A percentile compares a stretch with the other conserved stretches of the same genome.
These are phyloP conservation scores for Erodium trifolium DNA, from an alignment of 441 rosid genomes.

Conservation along the genomic window DNA sequence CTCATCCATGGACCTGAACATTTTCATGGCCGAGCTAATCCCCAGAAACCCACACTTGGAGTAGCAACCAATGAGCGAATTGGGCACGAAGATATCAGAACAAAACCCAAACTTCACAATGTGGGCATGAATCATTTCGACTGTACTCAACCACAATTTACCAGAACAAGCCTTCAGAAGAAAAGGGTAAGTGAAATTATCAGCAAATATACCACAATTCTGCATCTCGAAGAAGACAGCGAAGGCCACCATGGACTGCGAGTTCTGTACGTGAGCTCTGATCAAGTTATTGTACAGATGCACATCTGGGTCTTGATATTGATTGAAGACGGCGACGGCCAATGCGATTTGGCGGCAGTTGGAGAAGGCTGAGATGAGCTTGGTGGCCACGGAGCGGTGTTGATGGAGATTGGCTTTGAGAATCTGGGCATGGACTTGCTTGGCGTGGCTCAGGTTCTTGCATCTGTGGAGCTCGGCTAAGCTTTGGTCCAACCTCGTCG, in stretches of 20 bases:
- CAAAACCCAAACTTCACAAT: constrained; percentile 47
- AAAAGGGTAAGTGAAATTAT: constrained; percentile 51
- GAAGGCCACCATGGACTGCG: constrained; percentile 34
- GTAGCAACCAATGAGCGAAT: constrained; percentile 51
- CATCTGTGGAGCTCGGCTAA: constrained; percentile 62
- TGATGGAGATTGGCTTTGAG: constrained; percentile 35
- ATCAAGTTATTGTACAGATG: constrained; percentile 44
- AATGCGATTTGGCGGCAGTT: constrained; percentile 36
- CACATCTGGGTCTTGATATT: constrained; percentile 32
- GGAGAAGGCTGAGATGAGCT: constrained; percentile 49
- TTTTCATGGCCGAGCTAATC: constrained; percentile 35
- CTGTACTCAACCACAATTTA: constrained; percentile 36
- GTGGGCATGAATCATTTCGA: constrained; percentile 55
- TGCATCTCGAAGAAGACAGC: constrained; percentile 42
- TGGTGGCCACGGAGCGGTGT: constrained; percentile 40
- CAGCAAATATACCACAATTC: constrained; percentile 32
- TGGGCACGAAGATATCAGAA: constrained; percentile 49
- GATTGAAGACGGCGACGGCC: constrained; percentile 42
- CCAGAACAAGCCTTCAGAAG: constrained; percentile 48
- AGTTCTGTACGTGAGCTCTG: constrained; percentile 40
- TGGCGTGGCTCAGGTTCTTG: constrained; percentile 37
- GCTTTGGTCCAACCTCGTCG: constrained; percentile 61
- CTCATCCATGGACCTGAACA: constrained; percentile 35
- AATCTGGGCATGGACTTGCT: constrained; percentile 48
- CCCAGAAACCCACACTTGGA: constrained; percentile 45